A percentile compares a stretch with the other conserved stretches of the same genome.
Conservation (phyloP, 192 early-diverging fungal species). For the Linnemannia hyalina region DNA sequence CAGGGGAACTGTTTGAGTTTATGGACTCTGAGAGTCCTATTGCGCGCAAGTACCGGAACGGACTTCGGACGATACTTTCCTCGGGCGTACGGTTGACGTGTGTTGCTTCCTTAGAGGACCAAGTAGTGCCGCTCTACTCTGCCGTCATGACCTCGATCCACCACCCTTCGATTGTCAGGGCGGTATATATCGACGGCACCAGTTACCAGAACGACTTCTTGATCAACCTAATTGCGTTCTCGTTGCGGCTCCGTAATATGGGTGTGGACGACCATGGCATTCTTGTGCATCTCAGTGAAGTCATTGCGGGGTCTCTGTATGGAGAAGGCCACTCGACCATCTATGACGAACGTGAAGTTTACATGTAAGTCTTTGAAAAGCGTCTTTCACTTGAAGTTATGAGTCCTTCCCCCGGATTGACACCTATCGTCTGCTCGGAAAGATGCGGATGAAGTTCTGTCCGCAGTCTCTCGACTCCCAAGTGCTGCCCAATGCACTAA, state of each 20-base stretch:
- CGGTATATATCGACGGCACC: conserved; percentile 87
- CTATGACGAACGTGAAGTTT: conserved; percentile 92
- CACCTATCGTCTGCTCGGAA: background rate
- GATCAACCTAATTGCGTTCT: conserved; percentile 88
- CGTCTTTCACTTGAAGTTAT: background rate
- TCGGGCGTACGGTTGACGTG: conserved; percentile 80
- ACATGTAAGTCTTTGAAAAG: conserved; percentile 58
- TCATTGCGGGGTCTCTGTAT: conserved; percentile 84
- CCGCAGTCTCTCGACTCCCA: background rate
- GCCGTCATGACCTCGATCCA: conserved; percentile 74
- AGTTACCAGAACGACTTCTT: conserved; percentile 89
- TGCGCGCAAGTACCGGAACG: conserved; percentile 76
- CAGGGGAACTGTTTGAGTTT: conserved; percentile 94
- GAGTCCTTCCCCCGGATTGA: background rate
- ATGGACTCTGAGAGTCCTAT: conserved; percentile 82
- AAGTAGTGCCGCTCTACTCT: conserved; percentile 94
- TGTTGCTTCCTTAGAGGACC: conserved; percentile 93
- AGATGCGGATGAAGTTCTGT: background rate
- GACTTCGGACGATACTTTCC: conserved; percentile 76
- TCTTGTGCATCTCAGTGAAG: conserved; percentile 86
- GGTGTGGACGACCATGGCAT: conserved; percentile 92
- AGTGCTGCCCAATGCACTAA: background rate
- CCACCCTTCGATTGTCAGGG: conserved; percentile 89
- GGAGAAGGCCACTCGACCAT: conserved; percentile 93
- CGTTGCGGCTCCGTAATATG: conserved; percentile 86